Conservation (phyloP, 768 basidiomycete genomes). For the Leccinum fibrillosum region DNA sequence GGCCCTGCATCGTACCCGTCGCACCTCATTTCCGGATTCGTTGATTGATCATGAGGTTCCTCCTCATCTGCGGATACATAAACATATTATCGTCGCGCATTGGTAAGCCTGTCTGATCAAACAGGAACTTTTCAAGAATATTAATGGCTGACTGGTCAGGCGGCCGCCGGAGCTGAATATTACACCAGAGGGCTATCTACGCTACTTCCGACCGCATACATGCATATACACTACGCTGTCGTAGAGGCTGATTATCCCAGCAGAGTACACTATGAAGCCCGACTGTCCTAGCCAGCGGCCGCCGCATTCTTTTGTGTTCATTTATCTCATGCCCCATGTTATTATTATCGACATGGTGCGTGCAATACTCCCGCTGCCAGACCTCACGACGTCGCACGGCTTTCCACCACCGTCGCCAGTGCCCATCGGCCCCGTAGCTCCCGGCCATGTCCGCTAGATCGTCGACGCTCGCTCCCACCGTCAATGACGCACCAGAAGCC, state of each 20-base stretch:
- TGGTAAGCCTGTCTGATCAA: neutral
- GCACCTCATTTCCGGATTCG: neutral
- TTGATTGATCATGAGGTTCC: neutral
- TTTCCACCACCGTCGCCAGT: neutral
- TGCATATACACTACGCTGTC: neutral
- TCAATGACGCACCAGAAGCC: conserved; percentile 9
- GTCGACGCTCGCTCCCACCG: conserved; percentile 3
- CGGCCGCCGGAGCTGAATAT: neutral
- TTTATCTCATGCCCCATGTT: neutral
- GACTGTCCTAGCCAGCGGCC: neutral
- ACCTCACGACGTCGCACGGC: neutral
- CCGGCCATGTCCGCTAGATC: conserved; percentile 5
- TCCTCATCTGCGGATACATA: neutral
- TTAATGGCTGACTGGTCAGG: neutral
- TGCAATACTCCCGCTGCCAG: neutral
- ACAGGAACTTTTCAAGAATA: too few relatives aligned
- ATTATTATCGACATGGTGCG: conserved; percentile 5
- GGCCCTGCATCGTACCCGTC: neutral
- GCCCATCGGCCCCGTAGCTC: neutral
- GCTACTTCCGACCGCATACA: neutral
- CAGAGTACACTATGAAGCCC: neutral
- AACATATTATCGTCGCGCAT: neutral
- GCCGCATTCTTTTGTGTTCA: neutral
- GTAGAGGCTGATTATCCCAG: neutral
- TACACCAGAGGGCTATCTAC: neutral